Evolutionary conservation across 768 basidiomycete genomes (phyloP).

Genomic region (Boletus eberwhitei): DNA sequence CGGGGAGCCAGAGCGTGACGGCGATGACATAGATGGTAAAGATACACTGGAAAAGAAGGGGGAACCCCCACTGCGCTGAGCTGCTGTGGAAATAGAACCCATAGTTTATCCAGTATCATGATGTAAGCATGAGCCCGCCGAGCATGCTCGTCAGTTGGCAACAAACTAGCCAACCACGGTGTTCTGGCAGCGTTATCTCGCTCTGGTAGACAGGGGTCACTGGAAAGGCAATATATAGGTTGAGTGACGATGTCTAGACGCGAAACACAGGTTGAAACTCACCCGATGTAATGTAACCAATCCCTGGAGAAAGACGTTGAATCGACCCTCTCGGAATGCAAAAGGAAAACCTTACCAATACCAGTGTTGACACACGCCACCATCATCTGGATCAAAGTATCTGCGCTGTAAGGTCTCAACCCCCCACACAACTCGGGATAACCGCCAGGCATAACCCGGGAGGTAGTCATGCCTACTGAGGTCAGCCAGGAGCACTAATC

Average conservation of each 20-base stretch:
- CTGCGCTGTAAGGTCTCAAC: not conserved
- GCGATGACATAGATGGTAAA: not conserved
- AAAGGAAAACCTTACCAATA: not conserved
- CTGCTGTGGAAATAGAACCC: conserved; percentile 11
- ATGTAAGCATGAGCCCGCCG: conserved; percentile 8
- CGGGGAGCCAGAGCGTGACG: not conserved
- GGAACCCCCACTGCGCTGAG: conserved; percentile 10
- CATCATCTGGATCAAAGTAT: conserved; percentile 9
- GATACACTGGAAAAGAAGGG: not conserved
- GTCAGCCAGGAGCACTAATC: not conserved
- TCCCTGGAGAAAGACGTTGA: conserved; percentile 1
- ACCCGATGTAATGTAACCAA: conserved; percentile 14
- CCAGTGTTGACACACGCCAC: conserved; percentile 8
- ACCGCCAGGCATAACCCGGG: not conserved
- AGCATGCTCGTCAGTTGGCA: conserved; percentile 15
- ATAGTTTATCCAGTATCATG: conserved; percentile 17
- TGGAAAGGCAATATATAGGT: not conserved
- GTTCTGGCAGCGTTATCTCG: conserved; percentile 10
- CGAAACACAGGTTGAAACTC: not conserved
- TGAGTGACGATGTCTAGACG: not conserved
- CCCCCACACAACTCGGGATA: not conserved
- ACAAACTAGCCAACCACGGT: conserved; percentile 14
- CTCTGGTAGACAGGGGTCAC: conserved; percentile 14
- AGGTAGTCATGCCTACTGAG: not conserved
- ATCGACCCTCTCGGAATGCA: not conserved